Base-by-base conservation (phyloP, 2,329 filamentous ascomycete genomes). In the Arachnopeziza araneosa region DNA sequence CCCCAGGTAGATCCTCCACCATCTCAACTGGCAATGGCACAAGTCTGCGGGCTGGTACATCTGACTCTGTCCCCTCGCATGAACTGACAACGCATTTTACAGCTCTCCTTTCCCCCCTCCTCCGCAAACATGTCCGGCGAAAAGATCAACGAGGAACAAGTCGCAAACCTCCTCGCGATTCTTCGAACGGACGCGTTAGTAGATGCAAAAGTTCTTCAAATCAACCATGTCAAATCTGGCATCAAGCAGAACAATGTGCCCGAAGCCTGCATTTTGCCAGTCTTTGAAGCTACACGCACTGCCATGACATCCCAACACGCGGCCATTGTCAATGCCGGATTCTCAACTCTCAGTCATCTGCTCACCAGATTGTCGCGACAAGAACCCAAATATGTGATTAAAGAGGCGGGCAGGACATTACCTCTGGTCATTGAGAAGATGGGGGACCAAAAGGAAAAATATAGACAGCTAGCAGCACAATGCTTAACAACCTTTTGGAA, bases 201-300 rank as follows among this genome's bases (percentile, higher is more conserved):
- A 68, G 89, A 93, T 69, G 76, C 80, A 56, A 92, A 92, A 72
- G 81, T 91, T 64, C 79, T 84, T 65, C 82, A 84, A 57, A 84
- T 96, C 68, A 90, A 86, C 61, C 81, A 79, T 69, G 79, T 93
- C 75, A 96, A 96, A 76, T 92, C 90, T 51, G 84, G 86, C 73
- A 96, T 96, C 80, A 96, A 96, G 75, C 92, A 96, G 75, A 88
- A 90, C 73, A 92, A 92, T 77, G 90, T 96, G 52, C 91, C 91
- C 62, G 91, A 96, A 66, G 75, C 76, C 58, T 83, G 81, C 69
- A 83, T 96, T 68, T 76, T 84, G 24, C 80, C 84, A 60, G 84
- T 96, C 64, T 96, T 96, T 75, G 91, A 97, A 63, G 90, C 88
- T 64, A 80, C 96, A 69, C 88, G 88, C 64, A 77, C 86, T 57